Conservation (phyloP, 768 basidiomycete species). For the Lyophyllum atratum region DNA sequence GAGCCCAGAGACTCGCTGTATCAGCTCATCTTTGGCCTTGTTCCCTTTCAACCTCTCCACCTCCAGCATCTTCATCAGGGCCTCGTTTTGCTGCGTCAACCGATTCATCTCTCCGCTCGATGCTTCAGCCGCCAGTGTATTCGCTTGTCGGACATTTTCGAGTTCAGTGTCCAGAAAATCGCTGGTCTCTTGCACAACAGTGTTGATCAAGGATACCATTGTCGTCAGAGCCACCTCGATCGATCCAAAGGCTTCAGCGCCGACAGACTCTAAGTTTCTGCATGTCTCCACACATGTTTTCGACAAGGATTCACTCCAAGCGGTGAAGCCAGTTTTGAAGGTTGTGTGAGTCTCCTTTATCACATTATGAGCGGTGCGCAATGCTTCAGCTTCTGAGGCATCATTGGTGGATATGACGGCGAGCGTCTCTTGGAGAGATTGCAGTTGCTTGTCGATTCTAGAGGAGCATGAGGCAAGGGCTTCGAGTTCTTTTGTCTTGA, state of each 20-base stretch:
- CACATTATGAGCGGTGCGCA: constrained; percentile 46
- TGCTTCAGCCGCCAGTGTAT: constrained; percentile 46
- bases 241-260: constrained; percentile 47
- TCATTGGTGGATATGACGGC: constrained; percentile 59
- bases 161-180: constrained; percentile 59
- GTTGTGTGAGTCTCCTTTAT: constrained; percentile 55
- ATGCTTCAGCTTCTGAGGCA: constrained; percentile 50
- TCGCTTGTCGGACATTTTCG: constrained; percentile 50
- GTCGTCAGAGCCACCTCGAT: constrained; percentile 60
- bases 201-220: constrained; percentile 61
- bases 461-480: constrained; percentile 50
- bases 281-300: constrained; percentile 49
- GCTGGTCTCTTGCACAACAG: constrained; percentile 57
- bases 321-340: constrained; percentile 50
- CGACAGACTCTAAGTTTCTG: constrained; percentile 43
- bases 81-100: constrained; percentile 70
- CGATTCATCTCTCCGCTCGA: constrained; percentile 56
- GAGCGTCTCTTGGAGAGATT: constrained; percentile 53
- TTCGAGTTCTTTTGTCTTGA: constrained; percentile 58
- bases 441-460: constrained; percentile 59
- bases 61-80: constrained; percentile 60
- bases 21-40: constrained; percentile 68
- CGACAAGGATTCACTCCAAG: constrained; percentile 60
- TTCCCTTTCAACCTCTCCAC: constrained; percentile 68
- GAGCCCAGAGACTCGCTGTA: constrained; percentile 74